Percentiles rank a stretch among this genome's conserved stretches.
phyloP scores from a whole-genome alignment of 2,329 filamentous ascomycete species.

The Colletotrichum musae region DNA sequence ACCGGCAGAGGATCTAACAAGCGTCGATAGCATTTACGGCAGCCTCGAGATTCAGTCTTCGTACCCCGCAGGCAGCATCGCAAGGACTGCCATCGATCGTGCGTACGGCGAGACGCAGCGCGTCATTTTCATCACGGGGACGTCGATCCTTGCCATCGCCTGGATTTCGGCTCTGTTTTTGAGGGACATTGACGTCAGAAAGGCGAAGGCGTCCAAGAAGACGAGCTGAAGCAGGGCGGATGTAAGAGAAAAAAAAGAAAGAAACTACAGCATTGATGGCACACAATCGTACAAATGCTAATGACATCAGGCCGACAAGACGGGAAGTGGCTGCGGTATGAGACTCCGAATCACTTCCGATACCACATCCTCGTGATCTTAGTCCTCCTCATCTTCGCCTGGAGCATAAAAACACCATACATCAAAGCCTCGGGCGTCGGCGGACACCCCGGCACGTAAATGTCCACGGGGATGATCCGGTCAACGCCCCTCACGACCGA shows the following conservation, averaged over 20 bases:
- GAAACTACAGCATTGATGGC: too few species aligned
- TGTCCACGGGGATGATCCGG: constrained; percentile 76
- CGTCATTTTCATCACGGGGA: constrained; percentile 53
- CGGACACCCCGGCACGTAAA: constrained; percentile 77
- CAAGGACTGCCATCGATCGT: constrained; percentile 57
- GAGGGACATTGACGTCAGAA: constrained; percentile 48
- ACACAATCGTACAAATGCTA: too few species aligned
- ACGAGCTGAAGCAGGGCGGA: too few species aligned
- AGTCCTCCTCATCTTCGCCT: constrained; percentile 76
- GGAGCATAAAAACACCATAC: constrained; percentile 75
- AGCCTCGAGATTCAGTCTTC: constrained; percentile 51
- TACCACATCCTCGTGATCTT: constrained; percentile 66
- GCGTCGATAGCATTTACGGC: constrained; percentile 59
- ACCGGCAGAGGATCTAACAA: constrained; percentile 40
- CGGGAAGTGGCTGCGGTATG: background rate
- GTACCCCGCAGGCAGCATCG: constrained; percentile 57
- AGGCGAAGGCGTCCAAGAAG: background rate
- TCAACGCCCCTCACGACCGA: constrained; percentile 76
- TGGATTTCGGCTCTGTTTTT: constrained; percentile 49
- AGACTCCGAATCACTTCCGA: constrained; percentile 54
- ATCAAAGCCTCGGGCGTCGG: constrained; percentile 63
- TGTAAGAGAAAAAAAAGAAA: too few species aligned
- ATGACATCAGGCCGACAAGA: too few species aligned
- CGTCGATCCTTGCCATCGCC: constrained; percentile 47
- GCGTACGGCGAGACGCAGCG: constrained; percentile 57